These are phyloP conservation scores for Exophiala spinifera DNA, from an alignment of 2,329 filamentous ascomycete species.

Conservation along the genomic window DNA sequence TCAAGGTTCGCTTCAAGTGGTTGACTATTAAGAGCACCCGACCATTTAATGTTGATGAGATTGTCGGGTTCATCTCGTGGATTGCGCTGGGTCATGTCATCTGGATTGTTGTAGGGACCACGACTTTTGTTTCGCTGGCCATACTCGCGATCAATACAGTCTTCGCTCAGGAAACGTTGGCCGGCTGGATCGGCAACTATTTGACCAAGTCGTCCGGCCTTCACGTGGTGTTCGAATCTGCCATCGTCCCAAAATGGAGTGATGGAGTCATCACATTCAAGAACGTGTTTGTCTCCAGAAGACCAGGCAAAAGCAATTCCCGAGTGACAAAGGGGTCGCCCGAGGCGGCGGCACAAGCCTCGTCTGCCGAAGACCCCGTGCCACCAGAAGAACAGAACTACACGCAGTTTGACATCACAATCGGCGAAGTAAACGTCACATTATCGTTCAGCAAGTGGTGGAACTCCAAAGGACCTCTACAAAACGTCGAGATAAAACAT, in stretches of 20 bases:
- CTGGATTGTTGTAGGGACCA: slow-evolving; percentile 95
- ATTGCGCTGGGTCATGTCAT: slow-evolving; percentile 88
- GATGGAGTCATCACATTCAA: slow-evolving; percentile 94
- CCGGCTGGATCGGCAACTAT: slow-evolving; percentile 91
- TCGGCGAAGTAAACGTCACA: slow-evolving; percentile 93
- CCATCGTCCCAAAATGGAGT: slow-evolving; percentile 93
- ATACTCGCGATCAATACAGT: slow-evolving; percentile 94
- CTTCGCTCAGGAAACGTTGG: slow-evolving; percentile 93
- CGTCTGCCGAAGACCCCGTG: slow-evolving; percentile 60
- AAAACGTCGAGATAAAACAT: slow-evolving; percentile 90
- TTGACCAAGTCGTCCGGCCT: slow-evolving; percentile 89
- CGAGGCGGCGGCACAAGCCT: slow-evolving; percentile 75
- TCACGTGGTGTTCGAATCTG: slow-evolving; percentile 93
- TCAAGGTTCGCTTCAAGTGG: slow-evolving; percentile 96
- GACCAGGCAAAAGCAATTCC: slow-evolving; percentile 73
- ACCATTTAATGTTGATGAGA: slow-evolving; percentile 94
- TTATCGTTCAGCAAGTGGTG: slow-evolving; percentile 98
- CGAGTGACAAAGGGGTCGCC: slow-evolving; percentile 92
- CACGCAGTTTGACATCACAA: slow-evolving; percentile 92
- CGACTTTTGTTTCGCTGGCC: slow-evolving; percentile 89
- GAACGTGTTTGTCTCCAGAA: slow-evolving; percentile 90
- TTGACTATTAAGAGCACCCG: slow-evolving; percentile 89
- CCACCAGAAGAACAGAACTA: slow-evolving; percentile 83
- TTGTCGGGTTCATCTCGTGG: slow-evolving; percentile 93
- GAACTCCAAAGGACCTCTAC: slow-evolving; percentile 87